These are phyloP conservation scores for Neoarthrinium moseri DNA, from an alignment of 2,329 filamentous ascomycete species.

Conservation along the genomic window DNA sequence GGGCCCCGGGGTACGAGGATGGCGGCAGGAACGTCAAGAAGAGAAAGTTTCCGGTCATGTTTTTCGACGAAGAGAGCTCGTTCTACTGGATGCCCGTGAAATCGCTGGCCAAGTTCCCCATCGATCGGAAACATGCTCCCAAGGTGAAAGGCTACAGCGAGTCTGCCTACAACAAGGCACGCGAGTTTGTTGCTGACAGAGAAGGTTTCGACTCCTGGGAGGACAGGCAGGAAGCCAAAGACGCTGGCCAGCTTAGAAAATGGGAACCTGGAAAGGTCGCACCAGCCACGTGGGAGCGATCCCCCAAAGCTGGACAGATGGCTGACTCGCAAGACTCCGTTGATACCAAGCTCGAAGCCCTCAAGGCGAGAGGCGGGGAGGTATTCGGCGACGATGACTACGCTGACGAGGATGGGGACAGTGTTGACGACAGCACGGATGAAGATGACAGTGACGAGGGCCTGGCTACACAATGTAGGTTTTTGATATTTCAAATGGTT, in stretches of 20 bases:
- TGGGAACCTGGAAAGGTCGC: no score
- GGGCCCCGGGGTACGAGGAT: slow-evolving; percentile 34
- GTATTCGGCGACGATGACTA: slow-evolving; percentile 26
- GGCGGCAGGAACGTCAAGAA: slow-evolving; percentile 29
- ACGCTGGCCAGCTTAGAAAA: slow-evolving; percentile 12
- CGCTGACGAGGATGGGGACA: slow-evolving; percentile 12
- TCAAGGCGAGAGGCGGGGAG: slow-evolving; percentile 20
- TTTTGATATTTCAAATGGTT: no score
- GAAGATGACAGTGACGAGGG: slow-evolving; percentile 16
- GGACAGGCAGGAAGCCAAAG: slow-evolving; percentile 17
- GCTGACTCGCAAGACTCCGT: slow-evolving; percentile 10
- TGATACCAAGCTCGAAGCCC: slow-evolving; percentile 15
- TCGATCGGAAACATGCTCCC: slow-evolving; percentile 16
- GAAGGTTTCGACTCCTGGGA: slow-evolving; percentile 23
- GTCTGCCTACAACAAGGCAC: slow-evolving; percentile 19
- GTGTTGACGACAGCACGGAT: slow-evolving; percentile 10
- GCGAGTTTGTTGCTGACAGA: slow-evolving; percentile 23
- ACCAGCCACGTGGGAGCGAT: background rate
- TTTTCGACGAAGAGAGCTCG: slow-evolving; percentile 29
- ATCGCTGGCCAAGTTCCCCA: slow-evolving; percentile 19
- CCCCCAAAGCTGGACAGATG: background rate
- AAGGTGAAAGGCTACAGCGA: slow-evolving; percentile 11
- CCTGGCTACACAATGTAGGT: no score
- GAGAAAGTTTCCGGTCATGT: slow-evolving; percentile 39
- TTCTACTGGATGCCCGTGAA: slow-evolving; percentile 22